A percentile compares a stretch with the other conserved stretches of the same genome.
phyloP scores from a whole-genome alignment of 305 asterid species.

The Plantago coronopus region DNA sequence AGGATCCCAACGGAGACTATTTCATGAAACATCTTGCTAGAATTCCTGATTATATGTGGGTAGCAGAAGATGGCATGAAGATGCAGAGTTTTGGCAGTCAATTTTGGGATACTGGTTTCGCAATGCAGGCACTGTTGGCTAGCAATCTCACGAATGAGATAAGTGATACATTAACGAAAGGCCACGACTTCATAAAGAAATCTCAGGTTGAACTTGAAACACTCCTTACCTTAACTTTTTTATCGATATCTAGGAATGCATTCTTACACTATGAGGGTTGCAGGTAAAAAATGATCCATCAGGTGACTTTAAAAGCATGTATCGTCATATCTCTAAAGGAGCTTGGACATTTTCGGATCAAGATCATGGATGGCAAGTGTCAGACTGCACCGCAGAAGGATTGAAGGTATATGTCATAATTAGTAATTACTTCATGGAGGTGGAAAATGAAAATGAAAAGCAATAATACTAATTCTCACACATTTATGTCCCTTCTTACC shows the following conservation, averaged over 20 bases:
- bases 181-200: conserved; percentile 56
- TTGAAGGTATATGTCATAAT: conserved; percentile 45
- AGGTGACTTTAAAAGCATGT: conserved; percentile 62
- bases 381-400: conserved; percentile 87
- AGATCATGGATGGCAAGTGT: conserved; percentile 91
- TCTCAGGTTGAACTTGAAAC: conserved; percentile 52
- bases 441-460: too few species aligned
- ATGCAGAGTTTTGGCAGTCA: conserved; percentile 96
- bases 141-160: conserved; percentile 55
- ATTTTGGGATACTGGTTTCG: conserved; percentile 79
- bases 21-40: conserved; percentile 91
- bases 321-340: conserved; percentile 74
- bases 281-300: conserved; percentile 61
- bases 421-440: neutral
- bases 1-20: conserved; percentile 77
- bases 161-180: conserved; percentile 46
- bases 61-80: conserved; percentile 97
- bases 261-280: too few species aligned
- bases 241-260: too few species aligned
- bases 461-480: neutral
- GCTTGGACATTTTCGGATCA: conserved; percentile 79
- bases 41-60: conserved; percentile 83
- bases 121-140: conserved; percentile 75
- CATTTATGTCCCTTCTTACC: conserved; percentile 7
- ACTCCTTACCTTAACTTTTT: too few species aligned